Evolutionary conservation across 2,329 filamentous ascomycete genomes (phyloP).

Genomic region (Penicillium sp.): DNA sequence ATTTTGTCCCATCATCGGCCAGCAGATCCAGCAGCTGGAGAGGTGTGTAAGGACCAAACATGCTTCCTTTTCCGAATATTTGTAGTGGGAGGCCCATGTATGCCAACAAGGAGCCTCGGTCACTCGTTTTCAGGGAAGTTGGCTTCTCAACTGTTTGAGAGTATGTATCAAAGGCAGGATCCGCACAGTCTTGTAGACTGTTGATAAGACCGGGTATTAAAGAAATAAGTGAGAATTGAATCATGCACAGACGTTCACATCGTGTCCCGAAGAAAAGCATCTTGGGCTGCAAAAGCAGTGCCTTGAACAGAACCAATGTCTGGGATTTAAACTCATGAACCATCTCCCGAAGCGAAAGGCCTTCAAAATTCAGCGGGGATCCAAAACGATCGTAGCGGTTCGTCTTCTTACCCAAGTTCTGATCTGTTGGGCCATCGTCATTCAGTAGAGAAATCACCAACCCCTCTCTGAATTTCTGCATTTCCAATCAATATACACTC

Average conservation of each 20-base stretch:
- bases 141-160: conserved; percentile 73
- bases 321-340: conserved; percentile 95
- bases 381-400: background rate
- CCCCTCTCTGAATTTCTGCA: conserved; percentile 82
- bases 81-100: conserved; percentile 96
- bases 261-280: conserved; percentile 99
- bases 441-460: conserved; percentile 61
- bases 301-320: conserved; percentile 91
- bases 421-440: conserved; percentile 74
- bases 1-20: conserved; percentile 91
- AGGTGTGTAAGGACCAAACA: conserved; percentile 96
- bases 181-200: conserved; percentile 90
- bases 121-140: conserved; percentile 86
- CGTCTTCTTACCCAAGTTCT: conserved; percentile 72
- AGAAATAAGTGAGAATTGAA: conserved; percentile 95
- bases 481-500: conserved; percentile 17
- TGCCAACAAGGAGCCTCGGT: conserved; percentile 81
- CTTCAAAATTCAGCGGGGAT: conserved; percentile 36
- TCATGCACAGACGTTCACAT: conserved; percentile 95
- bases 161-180: conserved; percentile 86
- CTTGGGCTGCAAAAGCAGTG: conserved; percentile 92
- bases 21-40: conserved; percentile 93
- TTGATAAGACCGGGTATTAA: conserved; percentile 90
- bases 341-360: conserved; percentile 79
- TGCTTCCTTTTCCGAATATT: conserved; percentile 91